A percentile compares a stretch with the other conserved stretches of the same genome.
Conservation (phyloP, 2,329 filamentous ascomycete genomes). For the Lojkania enalia region DNA sequence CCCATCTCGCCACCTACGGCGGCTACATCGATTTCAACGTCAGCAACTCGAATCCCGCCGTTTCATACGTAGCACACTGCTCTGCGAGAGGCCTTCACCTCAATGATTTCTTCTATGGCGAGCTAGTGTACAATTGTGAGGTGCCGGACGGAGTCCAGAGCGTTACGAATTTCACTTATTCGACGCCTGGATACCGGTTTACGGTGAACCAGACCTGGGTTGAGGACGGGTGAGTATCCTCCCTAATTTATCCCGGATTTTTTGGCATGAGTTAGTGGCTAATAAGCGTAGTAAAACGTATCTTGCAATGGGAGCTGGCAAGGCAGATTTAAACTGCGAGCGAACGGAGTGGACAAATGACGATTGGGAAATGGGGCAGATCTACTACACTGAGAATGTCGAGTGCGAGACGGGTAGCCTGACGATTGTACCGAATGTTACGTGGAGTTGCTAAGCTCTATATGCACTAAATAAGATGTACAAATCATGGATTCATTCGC, state of each 20-base stretch:
- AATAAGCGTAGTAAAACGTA: constrained; percentile 5
- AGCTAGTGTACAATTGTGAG: constrained; percentile 6
- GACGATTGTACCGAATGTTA: not conserved
- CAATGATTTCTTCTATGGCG: constrained; percentile 11
- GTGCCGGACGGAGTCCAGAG: not conserved
- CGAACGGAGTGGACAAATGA: constrained; percentile 6
- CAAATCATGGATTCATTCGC: no score
- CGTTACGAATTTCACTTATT: constrained; percentile 11
- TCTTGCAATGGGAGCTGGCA: not conserved
- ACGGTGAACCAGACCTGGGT: constrained; percentile 14
- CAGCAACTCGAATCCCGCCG: constrained; percentile 6
- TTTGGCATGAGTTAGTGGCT: not conserved
- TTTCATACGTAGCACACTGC: constrained; percentile 8
- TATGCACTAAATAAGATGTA: no score
- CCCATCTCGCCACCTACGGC: constrained; percentile 13
- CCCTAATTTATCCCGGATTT: not conserved
- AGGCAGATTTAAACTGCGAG: constrained; percentile 3
- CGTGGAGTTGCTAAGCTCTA: no score
- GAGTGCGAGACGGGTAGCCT: not conserved
- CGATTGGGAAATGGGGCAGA: constrained; percentile 16
- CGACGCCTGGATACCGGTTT: constrained; percentile 8
- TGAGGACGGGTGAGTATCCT: constrained; percentile 2
- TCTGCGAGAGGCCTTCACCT: constrained; percentile 1
- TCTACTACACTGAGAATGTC: constrained; percentile 8
- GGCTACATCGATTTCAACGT: constrained; percentile 13